Percentiles rank a stretch among this genome's conserved stretches.
Evolutionary conservation across 257 asterid species (phyloP).

Genomic region (Solanum peruvianum): DNA sequence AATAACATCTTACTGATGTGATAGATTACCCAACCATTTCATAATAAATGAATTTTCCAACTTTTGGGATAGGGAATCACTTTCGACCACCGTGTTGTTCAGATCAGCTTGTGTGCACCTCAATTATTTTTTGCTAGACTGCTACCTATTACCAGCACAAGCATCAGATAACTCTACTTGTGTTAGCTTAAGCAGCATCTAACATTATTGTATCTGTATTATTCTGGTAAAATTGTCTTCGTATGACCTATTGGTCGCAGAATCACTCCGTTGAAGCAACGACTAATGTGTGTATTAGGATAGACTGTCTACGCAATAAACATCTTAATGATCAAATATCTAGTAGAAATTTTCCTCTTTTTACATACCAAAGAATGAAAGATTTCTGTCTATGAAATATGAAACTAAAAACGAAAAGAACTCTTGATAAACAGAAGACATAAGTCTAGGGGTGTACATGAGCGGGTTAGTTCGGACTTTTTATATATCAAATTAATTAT

Average conservation of each 20-base stretch:
- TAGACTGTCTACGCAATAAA: neutral
- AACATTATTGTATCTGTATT: neutral
- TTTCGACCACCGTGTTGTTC: neutral
- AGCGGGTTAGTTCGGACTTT: no score
- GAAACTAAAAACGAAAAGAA: neutral
- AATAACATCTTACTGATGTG: neutral
- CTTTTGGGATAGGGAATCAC: no score
- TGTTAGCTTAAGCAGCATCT: neutral
- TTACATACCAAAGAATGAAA: neutral
- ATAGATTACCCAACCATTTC: neutral
- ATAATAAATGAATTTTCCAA: no score
- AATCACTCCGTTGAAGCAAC: neutral
- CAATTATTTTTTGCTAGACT: neutral
- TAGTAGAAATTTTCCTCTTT: neutral
- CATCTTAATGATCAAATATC: neutral
- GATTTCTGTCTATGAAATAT: neutral
- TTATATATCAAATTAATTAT: no score
- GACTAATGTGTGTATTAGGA: neutral
- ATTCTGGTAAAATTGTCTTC: neutral
- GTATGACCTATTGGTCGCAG: neutral
- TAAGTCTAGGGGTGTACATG: no score
- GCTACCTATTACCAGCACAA: neutral
- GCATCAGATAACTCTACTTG: neutral
- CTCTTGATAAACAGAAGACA: neutral
- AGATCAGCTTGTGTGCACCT: fast-evolving